Evolutionary conservation across 345 rosid genomes (phyloP), one percentile per base, ranked within the genome.

Genomic region (Draba incana): DNA sequence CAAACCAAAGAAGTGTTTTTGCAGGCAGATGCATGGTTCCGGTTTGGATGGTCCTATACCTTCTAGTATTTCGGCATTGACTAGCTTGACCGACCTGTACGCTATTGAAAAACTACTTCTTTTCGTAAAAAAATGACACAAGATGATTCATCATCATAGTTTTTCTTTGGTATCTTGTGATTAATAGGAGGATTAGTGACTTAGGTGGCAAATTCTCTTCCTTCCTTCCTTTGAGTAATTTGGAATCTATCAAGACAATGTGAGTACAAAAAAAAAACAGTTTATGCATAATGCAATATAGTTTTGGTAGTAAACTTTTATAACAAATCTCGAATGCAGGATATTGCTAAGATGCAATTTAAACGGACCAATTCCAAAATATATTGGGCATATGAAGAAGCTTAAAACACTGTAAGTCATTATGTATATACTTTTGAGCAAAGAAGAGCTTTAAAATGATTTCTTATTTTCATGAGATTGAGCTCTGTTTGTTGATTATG

Each of bases 21-120:
- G 59, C 86, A 92, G 98, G 82, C 88, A 89, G 46, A 81, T 89
- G 44, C 85, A 79, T 50, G 98, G 98, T 74, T 77, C 82, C 73
- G 81, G 81, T 75, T 84, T 92, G 30, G 85, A 84, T 72, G 97
- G 96, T 33, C 97, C 96, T 0, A 81, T 89, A 64, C 96, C 98
- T 76, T 81, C 90, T 8, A 84, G 69, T 81, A 82, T 89, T 47
- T 82, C 93, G 30, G 70, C 79, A 38, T 73, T 88, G 68, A 86
- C 84, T 38, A 81, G 73, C 65, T 77, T 92, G 68, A 80, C 64
- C 57, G 98, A 89, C 78, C 76, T 92, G 98, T 92, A 92, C 5
- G 88, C 66, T 66, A 55, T 41, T 66, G 6, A 50, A 48, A 39
- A 66, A 27, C 31, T 69, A 73, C 52, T 51, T 16, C 16, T 24